Conservation (phyloP, 495 filamentous ascomycete genomes). For the Apiosordaria backusii region DNA sequence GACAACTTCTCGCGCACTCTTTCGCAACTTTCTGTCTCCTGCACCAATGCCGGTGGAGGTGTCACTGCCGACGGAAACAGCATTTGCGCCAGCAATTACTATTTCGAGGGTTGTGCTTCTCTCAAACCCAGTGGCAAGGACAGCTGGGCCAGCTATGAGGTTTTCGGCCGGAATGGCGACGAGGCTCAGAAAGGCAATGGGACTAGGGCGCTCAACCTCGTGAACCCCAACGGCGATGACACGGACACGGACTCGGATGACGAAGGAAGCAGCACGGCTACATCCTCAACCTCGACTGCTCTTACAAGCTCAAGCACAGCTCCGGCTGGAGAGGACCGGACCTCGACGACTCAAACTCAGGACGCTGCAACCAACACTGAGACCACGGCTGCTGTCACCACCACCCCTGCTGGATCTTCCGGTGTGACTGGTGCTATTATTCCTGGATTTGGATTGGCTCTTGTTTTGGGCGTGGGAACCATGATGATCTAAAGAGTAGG, state of each 20-base stretch:
- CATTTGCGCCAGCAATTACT: not conserved
- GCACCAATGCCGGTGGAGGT: not conserved
- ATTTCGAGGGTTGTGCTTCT: not conserved
- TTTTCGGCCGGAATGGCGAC: not conserved
- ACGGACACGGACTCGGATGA: not conserved
- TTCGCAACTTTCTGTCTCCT: not conserved
- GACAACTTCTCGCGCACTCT: not conserved
- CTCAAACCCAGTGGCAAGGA: not conserved
- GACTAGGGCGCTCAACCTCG: not conserved
- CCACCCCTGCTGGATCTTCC: not conserved
- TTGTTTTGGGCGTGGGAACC: not conserved
- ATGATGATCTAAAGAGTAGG: not conserved
- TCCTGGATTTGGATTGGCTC: not conserved
- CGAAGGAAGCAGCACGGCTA: not conserved
- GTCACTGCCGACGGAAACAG: not conserved
- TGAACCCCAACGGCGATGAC: not conserved
- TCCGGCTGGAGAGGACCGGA: not conserved
- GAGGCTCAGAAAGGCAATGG: not conserved
- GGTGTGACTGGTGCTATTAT: not conserved
- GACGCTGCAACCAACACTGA: not conserved
- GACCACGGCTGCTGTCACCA: not conserved
- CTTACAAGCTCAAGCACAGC: not conserved
- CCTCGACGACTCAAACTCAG: too few species aligned
- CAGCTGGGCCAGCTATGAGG: constrained; percentile 6
- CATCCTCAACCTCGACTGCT: not conserved